Percentiles rank a stretch among this genome's conserved stretches.
Evolutionary conservation across 371 early-diverging fungal species (phyloP).

Genomic region (Mucor piriformis): DNA sequence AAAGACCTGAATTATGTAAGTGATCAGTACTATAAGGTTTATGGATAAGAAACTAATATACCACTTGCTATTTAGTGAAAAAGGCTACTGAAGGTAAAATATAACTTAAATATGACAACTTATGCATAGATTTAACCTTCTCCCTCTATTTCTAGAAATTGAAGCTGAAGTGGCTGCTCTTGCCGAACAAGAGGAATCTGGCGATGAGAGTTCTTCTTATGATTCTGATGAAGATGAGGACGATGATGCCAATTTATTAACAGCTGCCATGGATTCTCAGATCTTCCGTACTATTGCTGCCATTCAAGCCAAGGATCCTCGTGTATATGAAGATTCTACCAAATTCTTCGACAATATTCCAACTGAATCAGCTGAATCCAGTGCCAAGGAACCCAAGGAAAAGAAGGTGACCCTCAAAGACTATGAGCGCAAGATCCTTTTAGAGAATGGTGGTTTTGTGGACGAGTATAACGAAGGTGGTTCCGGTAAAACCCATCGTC

Average conservation of each 20-base stretch:
- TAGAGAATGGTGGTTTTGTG: constrained; percentile 72
- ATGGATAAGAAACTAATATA: not conserved
- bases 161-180: constrained; percentile 28
- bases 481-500: constrained; percentile 61
- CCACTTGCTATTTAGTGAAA: constrained; percentile 8
- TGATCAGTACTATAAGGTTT: not conserved
- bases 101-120: not conserved
- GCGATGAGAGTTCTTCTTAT: constrained; percentile 14
- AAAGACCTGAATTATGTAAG: constrained; percentile 29
- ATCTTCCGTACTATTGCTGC: constrained; percentile 89
- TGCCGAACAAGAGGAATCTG: not conserved
- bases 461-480: constrained; percentile 58
- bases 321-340: constrained; percentile 77
- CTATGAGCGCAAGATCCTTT: constrained; percentile 74
- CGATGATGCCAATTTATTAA: constrained; percentile 82
- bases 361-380: constrained; percentile 55
- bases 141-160: constrained; percentile 6
- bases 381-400: constrained; percentile 65
- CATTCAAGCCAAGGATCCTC: constrained; percentile 76
- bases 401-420: constrained; percentile 72
- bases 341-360: constrained; percentile 72
- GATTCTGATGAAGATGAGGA: constrained; percentile 75
- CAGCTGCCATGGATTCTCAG: constrained; percentile 89
- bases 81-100: constrained; percentile 21
- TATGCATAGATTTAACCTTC: not conserved